These are phyloP conservation scores for Capronia coronata DNA, from an alignment of 2,329 filamentous ascomycete genomes.

Conservation along the genomic window DNA sequence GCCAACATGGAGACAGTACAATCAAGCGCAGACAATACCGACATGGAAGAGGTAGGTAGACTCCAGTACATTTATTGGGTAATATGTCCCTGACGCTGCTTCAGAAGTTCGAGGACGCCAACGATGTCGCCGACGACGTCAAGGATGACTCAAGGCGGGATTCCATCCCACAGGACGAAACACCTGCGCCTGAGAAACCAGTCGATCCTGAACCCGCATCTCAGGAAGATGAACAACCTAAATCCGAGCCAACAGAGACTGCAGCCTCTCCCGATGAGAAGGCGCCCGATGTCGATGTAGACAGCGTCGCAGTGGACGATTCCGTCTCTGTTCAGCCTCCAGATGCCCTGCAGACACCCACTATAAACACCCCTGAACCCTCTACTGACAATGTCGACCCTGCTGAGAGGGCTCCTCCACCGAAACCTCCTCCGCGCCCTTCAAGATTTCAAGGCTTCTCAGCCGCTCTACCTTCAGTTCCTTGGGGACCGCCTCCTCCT, in stretches of 20 bases:
- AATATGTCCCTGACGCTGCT: conserved; percentile 33
- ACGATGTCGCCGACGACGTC: conserved; percentile 53
- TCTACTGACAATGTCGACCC: conserved; percentile 5
- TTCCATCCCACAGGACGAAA: conserved; percentile 8
- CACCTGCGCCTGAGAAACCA: conserved; percentile 2
- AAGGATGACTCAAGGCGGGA: conserved; percentile 13
- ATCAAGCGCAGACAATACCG: conserved; percentile 37
- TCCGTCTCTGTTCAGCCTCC: background rate
- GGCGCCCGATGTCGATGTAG: conserved; percentile 4
- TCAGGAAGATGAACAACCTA: conserved; percentile 5
- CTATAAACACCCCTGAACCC: conserved; percentile 8
- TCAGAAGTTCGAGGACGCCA: conserved; percentile 80
- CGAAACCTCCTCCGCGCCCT: conserved; percentile 49
- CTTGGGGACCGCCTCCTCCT: conserved; percentile 53
- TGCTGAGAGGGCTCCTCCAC: conserved; percentile 30
- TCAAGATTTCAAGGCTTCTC: conserved; percentile 63
- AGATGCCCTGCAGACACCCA: conserved; percentile 12
- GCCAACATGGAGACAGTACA: conserved; percentile 30
- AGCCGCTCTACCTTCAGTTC: conserved; percentile 63
- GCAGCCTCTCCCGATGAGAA: conserved; percentile 6
- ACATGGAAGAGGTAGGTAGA: conserved; percentile 39
- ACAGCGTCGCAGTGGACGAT: conserved; percentile 3
- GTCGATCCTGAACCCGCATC: conserved; percentile 1
- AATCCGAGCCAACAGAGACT: conserved; percentile 6
- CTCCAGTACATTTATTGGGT: conserved; percentile 1